Conservation (phyloP, 495 filamentous ascomycete species). For the Tuber indicum region DNA sequence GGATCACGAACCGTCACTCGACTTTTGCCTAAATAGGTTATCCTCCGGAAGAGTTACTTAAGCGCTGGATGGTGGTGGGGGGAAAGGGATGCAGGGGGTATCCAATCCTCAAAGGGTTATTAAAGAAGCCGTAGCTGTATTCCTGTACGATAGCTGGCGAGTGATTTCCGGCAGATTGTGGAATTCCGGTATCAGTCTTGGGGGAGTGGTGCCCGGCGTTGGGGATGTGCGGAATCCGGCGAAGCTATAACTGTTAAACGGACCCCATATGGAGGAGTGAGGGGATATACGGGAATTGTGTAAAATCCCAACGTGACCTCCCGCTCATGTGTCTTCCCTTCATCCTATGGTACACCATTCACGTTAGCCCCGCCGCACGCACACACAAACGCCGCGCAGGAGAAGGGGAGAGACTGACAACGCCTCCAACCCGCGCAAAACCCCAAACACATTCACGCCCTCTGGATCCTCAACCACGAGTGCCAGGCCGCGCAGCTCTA, state of each 20-base stretch:
- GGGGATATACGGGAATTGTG: slow-evolving; percentile 14
- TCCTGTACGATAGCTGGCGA: slow-evolving; percentile 3
- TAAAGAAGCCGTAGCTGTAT: background rate
- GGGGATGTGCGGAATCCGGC: slow-evolving; percentile 17
- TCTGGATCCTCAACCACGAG: background rate
- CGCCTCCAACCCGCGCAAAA: slow-evolving; percentile 12
- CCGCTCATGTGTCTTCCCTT: background rate
- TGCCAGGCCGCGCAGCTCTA: slow-evolving; percentile 9
- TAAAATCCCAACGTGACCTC: slow-evolving; percentile 12
- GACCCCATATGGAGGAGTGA: background rate
- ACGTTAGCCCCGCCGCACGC: background rate
- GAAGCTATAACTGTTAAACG: slow-evolving; percentile 10
- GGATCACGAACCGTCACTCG: background rate
- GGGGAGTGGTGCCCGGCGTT: background rate
- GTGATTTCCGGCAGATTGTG: slow-evolving; percentile 16
- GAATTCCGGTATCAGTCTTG: slow-evolving; percentile 13
- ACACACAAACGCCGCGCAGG: background rate
- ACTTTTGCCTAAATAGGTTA: background rate
- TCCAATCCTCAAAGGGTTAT: background rate
- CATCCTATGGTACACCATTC: background rate
- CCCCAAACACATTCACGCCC: slow-evolving; percentile 15
- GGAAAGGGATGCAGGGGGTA: background rate
- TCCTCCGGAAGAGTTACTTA: background rate
- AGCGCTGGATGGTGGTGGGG: background rate
- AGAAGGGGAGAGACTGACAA: slow-evolving; percentile 1